Conservation (phyloP, 129 eudicot species). For the Centella asiatica region DNA sequence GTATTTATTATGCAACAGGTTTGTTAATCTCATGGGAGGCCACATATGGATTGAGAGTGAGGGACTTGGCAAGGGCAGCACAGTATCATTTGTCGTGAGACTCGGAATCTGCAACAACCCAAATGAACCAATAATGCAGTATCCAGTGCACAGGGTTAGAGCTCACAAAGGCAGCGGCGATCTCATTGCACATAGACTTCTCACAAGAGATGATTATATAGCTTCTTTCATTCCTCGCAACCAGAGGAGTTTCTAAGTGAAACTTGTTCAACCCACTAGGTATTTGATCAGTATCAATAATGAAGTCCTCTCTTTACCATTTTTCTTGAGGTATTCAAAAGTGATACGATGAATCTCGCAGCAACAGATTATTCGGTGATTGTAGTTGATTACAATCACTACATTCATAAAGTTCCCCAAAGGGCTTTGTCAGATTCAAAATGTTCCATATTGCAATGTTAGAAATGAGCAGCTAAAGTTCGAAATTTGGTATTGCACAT, state of each 20-base stretch:
- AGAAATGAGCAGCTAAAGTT: too few species aligned
- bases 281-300: neutral
- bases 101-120: slow-evolving; percentile 32
- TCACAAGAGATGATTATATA: slow-evolving; percentile 29
- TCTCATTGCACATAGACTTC: slow-evolving; percentile 32
- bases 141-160: slow-evolving; percentile 24
- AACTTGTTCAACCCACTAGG: too few species aligned
- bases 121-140: slow-evolving; percentile 28
- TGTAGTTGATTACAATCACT: too few species aligned
- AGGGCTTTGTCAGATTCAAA: too few species aligned
- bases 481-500: too few species aligned
- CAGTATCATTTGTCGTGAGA: slow-evolving; percentile 29
- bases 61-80: slow-evolving; percentile 46
- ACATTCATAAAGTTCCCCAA: too few species aligned
- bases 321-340: neutral
- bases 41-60: slow-evolving; percentile 46
- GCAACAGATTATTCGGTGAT: too few species aligned
- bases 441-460: too few species aligned
- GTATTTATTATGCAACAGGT: slow-evolving; percentile 32
- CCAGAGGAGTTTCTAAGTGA: slow-evolving; percentile 32
- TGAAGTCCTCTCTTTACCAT: too few species aligned
- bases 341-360: too few species aligned
- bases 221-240: slow-evolving; percentile 27
- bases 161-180: slow-evolving; percentile 47
- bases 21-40: slow-evolving; percentile 49